These are phyloP conservation scores for Vaccinium vitisidaea DNA, from an alignment of 148 eudicot species.

Conservation along the genomic window DNA sequence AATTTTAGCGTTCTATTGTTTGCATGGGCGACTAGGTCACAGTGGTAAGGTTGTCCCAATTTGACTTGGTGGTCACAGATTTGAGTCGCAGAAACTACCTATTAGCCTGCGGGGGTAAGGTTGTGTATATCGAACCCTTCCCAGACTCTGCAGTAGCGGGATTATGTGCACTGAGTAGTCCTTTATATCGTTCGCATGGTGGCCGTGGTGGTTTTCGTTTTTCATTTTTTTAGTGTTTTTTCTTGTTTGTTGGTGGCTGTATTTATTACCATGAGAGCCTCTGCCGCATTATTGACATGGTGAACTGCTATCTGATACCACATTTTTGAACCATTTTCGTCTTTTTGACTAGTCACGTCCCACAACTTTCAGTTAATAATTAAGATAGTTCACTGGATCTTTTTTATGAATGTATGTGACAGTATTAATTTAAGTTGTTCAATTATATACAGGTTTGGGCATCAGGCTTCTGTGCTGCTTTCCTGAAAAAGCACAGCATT, in stretches of 20 bases:
- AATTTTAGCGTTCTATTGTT: neutral
- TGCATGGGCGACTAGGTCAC: too few relatives aligned
- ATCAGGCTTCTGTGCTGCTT: constrained; percentile 97
- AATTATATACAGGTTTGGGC: constrained; percentile 76
- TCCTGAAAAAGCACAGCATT: constrained; percentile 79
- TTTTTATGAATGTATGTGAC: neutral
- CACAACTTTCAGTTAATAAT: neutral
- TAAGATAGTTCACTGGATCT: neutral
- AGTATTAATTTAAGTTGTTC: neutral
- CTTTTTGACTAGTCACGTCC: neutral
- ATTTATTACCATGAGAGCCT: neutral
- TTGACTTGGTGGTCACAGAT: too few relatives aligned
- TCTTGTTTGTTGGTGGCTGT: neutral
- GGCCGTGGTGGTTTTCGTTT: neutral
- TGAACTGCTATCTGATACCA: neutral
- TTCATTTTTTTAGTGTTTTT: neutral
- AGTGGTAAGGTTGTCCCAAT: too few relatives aligned
- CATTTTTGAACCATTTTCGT: neutral
- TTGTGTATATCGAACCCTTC: too few relatives aligned
- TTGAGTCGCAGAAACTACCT: too few relatives aligned
- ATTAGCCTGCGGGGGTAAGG: too few relatives aligned
- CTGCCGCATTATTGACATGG: neutral
- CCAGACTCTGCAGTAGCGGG: too few relatives aligned
- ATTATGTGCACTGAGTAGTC: too few relatives aligned
- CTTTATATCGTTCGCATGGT: neutral